These are phyloP conservation scores for Hepatocystis sp. DNA, from an alignment of 169 alveolate species.

Conservation along the genomic window DNA sequence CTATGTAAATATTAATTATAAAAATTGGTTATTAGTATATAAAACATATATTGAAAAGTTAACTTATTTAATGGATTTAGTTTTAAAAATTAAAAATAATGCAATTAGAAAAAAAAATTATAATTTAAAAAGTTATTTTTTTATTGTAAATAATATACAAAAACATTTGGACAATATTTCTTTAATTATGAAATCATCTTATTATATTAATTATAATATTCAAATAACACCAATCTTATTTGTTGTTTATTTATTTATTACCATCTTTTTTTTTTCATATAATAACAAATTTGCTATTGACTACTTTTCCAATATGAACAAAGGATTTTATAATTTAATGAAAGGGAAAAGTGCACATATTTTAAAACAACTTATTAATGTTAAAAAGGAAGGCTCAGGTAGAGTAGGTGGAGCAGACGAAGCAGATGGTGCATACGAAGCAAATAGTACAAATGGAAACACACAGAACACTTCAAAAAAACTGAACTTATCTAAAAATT, in stretches of 20 bases:
- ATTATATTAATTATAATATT: conserved; percentile 58
- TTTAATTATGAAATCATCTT: conserved; percentile 40
- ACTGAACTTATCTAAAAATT: conserved; percentile 22
- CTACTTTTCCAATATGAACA: conserved; percentile 27
- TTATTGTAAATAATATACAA: conserved; percentile 60
- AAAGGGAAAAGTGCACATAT: not conserved
- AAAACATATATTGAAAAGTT: conserved; percentile 53
- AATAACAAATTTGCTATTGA: conserved; percentile 51
- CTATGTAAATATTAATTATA: conserved; percentile 63
- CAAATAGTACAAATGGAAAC: not conserved
- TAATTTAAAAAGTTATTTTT: conserved; percentile 44
- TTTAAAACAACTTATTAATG: not conserved
- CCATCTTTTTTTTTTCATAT: conserved; percentile 66
- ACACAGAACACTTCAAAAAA: no score
- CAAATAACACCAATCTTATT: conserved; percentile 65
- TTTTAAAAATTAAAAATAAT: conserved; percentile 51
- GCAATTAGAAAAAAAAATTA: conserved; percentile 20
- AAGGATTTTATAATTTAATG: conserved; percentile 44
- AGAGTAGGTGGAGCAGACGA: not conserved
- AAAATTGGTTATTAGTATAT: conserved; percentile 70
- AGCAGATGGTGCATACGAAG: not conserved
- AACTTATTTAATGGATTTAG: conserved; percentile 46
- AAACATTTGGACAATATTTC: conserved; percentile 26
- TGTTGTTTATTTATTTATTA: conserved; percentile 58
- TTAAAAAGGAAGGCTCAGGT: not conserved